Evolutionary conservation across 805 yeast genomes (phyloP), one percentile per base, ranked within the genome.

Genomic region (Pichia gijzeniarum): DNA sequence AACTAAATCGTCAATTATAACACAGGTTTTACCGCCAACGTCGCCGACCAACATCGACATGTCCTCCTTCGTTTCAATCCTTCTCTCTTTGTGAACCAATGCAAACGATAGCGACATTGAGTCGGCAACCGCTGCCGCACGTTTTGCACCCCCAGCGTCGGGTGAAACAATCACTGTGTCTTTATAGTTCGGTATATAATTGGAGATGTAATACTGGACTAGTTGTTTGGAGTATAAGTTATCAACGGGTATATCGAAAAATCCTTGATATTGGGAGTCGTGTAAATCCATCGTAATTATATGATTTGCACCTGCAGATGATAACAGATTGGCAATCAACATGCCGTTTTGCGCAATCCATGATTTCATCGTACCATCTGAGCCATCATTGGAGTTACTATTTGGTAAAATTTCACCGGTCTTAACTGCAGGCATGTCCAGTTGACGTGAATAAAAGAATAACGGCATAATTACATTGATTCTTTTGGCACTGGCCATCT

Each of bases 341-440:
- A 95, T 89, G 12, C 99, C 99, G 31, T 90, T 80, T 66, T 90
- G 98, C 1, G 96, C 93, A 31, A 90, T 83, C 98, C 99, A 93
- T 54, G 88, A 82, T 60, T 86, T 87, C 65, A 89, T 86, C 17
- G 47, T 39, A 5, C 30, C 32, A 16, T 41, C 28, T 16, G 38
- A 7, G 6, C 10, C 28, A 10, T 25, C 28, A 6, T 25, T 10
- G 6, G 10, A 25, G 10, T 10, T 7, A 10, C 9, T 36, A 31
- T 52, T 54, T 14, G 49, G 33, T 9, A 43, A n/a, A 70, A 59
- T 14, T 71, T 62, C 38, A 71, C 95, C 93, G 32, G 77, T 75
- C 58, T 76, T 75, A 47, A 85, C 79, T 58, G 84, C 85, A 28
- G 96, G 95, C 32, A 87, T 79, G 64, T 91, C 98, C 4, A 96